Evolutionary conservation across 768 basidiomycete genomes (phyloP), one percentile per base, ranked within the genome.

Genomic region (Mycena venus): DNA sequence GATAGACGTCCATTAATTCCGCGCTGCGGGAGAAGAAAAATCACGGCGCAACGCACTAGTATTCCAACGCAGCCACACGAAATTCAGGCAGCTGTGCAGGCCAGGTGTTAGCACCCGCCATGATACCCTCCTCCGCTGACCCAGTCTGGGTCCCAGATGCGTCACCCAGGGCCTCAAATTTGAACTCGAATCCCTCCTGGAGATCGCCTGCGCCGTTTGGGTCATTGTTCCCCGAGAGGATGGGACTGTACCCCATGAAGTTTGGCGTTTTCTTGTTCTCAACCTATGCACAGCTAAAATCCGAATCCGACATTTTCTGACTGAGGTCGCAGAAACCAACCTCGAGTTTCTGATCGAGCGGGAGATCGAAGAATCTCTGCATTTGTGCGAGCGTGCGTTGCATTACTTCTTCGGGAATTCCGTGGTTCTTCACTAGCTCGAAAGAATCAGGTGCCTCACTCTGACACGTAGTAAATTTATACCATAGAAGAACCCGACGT

Each of bases 181-280:
- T 95, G 69, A 98, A 88, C 77, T 96, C 93, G 81, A 97, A 98
- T 3, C 94, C 96, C 81, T 99, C 96, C 79, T 97, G 95, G 66
- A 97, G 83, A 80, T 99, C 97, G 0, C 96, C 96, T n/a, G 89
- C 84, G 58, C 90, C 89, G n/a, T 90, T 86, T 0, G 94, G 91
- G 78, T 96, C 90, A 65, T 92, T 93, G 80, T 96, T 96, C 61
- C 90, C 91, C 68, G 91, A 92, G 8, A 93, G 86, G 3, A 96
- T 81, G 3, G 91, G 89, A 64, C 87, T 92, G 81, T 94, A 95
- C 23, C 94, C 94, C 79, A 93, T 94, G 86, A 95, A 97, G 79
- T 92, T 93, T 0, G 90, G 81, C 0, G 89, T 88, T 70, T 90
- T 92, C 61, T 86, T 88, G 76, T 94, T 91, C 75, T 95, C 90